phyloP scores from a whole-genome alignment of 2,329 filamentous ascomycete genomes.

The Fusarium foetens region DNA sequence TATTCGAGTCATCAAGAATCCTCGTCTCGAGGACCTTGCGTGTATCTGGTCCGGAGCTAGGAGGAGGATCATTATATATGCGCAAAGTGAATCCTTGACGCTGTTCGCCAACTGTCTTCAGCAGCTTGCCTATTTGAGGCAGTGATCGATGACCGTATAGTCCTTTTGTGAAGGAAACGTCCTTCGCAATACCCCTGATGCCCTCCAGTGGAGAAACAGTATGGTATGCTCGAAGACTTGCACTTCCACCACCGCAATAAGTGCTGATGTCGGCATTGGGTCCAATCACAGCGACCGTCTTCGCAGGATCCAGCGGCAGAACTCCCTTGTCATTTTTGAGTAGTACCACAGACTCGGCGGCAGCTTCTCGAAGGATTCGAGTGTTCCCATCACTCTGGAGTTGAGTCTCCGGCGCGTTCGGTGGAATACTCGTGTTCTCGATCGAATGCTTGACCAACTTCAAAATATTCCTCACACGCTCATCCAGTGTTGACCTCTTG shows the following conservation, averaged over 20 bases:
- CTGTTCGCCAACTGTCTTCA: not conserved
- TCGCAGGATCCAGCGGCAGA: not conserved
- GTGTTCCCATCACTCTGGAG: rapidly evolving
- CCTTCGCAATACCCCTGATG: not conserved
- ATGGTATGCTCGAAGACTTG: not conserved
- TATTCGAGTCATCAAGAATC: not conserved
- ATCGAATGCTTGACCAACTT: conserved; percentile 1
- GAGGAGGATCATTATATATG: not conserved
- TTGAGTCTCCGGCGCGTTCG: not conserved
- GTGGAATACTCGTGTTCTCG: not conserved
- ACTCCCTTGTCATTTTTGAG: not conserved
- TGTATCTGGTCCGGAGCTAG: rapidly evolving
- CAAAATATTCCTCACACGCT: not conserved
- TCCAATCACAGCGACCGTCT: not conserved
- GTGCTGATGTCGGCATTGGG: conserved; percentile 1
- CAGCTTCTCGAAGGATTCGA: not conserved
- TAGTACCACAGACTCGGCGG: not conserved
- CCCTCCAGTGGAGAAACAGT: not conserved
- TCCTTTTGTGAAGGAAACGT: rapidly evolving
- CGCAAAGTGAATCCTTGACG: not conserved
- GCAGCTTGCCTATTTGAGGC: not conserved
- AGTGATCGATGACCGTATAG: not conserved
- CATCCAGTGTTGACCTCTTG: not conserved
- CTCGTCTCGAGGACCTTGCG: not conserved
- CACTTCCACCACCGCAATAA: conserved; percentile 4